Percentiles rank a stretch among this genome's conserved stretches.
Evolutionary conservation across 371 early-diverging fungal species (phyloP).

Genomic region (Basidiobolus meristosporus): DNA sequence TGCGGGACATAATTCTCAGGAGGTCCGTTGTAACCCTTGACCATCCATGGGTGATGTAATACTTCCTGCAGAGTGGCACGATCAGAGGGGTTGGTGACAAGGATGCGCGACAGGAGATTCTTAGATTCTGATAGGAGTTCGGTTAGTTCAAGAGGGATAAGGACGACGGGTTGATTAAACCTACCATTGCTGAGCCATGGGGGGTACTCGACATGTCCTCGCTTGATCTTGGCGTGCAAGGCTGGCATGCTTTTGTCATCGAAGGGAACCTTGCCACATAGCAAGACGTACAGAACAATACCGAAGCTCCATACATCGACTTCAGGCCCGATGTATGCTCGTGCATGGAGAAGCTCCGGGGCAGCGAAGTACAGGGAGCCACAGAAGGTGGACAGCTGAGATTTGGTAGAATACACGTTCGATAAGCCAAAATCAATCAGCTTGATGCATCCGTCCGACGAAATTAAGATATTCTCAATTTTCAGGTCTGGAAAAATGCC

Average conservation of each 20-base stretch:
- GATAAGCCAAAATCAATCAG: constrained; percentile 92
- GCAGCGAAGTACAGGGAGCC: constrained; percentile 96
- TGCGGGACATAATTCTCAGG: constrained; percentile 47
- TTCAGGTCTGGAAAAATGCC: constrained; percentile 53
- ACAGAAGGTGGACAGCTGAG: constrained; percentile 74
- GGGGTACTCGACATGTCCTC: constrained; percentile 62
- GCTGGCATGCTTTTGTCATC: constrained; percentile 78
- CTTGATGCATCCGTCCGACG: constrained; percentile 48
- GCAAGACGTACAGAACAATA: constrained; percentile 84
- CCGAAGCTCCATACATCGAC: constrained; percentile 95
- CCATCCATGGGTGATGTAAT: constrained; percentile 71
- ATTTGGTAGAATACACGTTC: constrained; percentile 68
- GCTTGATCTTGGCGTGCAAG: constrained; percentile 84
- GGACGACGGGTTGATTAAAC: too few relatives aligned
- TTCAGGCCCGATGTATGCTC: constrained; percentile 82
- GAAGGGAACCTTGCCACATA: constrained; percentile 90
- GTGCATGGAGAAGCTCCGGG: constrained; percentile 83
- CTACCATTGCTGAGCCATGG: constrained; percentile 22
- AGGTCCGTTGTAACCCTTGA: constrained; percentile 42
- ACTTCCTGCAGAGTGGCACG: constrained; percentile 66
- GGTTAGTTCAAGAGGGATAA: background rate
- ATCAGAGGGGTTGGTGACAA: constrained; percentile 50
- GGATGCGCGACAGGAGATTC: constrained; percentile 54
- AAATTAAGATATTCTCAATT: constrained; percentile 89
- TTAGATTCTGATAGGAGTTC: constrained; percentile 70